Base-by-base conservation (phyloP, 2,329 filamentous ascomycete species). In the Fusarium abutilonis region DNA sequence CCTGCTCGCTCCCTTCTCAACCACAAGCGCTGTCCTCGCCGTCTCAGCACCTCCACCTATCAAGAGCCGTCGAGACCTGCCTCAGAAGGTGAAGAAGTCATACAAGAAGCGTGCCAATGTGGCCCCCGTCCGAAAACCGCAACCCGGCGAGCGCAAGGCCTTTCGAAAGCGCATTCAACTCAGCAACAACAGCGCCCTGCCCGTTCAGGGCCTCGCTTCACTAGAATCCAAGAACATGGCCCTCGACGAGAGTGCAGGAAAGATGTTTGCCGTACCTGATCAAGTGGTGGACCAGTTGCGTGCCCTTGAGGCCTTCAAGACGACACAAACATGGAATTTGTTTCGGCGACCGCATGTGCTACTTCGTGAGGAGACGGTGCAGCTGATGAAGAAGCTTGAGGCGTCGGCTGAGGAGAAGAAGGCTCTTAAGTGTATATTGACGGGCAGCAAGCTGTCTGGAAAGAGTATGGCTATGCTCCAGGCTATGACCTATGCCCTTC, bases 171-270 rank as follows among this genome's bases (percentile, higher is more conserved):
- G 91, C 68, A 91, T 99, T 71, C 88, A 96, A 57, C 86, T 99
- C 59, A 94, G 90, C 81, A 99, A 98, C 79, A 90, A 91, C 76
- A 98, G 97, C 78, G 95, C 95, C 45, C 80, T 97, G 34, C 86
- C 89, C 57, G 89, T 98, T 8, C 73, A 81, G 21, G 90, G 86
- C 10, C 81, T 96, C 67, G 78, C 82, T 57, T 83, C 89, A 44
- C 72, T 96, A 51, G 82, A 77, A 11, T 73, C 77, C 9, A 79
- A 83, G 61, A 84, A 82, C 39, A 78, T 89, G 77, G 75, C 83
- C 15, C 79, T 83, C 51, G 76, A 79, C 28, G 79, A 81, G 31
- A 83, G 85, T 46, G 78, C 83, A 9, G 92, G 90, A 32, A 83
- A 83, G 59, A 84, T 98, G 28, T 78, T 92, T 48, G 85, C 85